Percentiles rank a stretch among this genome's conserved stretches.
Conservation (phyloP, 192 early-diverging fungal genomes). For the Lunasporangiospora selenospora region DNA sequence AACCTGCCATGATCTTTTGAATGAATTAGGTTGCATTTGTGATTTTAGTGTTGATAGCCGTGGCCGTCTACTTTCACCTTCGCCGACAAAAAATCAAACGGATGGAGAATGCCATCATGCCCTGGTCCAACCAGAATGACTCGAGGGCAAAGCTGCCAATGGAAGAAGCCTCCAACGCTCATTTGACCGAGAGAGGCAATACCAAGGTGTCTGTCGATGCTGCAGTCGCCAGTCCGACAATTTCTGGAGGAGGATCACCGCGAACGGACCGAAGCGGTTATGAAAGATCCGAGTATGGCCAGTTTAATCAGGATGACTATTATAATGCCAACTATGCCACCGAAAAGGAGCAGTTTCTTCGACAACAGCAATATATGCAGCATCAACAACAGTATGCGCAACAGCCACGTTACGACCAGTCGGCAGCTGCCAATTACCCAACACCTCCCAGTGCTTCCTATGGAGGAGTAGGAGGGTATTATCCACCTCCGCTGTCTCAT, state of each 20-base stretch:
- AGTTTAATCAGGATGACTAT: conserved; percentile 21
- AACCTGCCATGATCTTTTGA: too few relatives aligned
- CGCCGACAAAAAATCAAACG: conserved; percentile 12
- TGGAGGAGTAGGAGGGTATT: conserved; percentile 7
- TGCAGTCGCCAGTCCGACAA: conserved; percentile 2
- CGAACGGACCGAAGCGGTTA: conserved; percentile 8
- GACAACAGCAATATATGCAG: not conserved
- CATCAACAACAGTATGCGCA: too few relatives aligned
- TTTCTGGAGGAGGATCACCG: conserved; percentile 1
- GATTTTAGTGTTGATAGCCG: too few relatives aligned
- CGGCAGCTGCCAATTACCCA: conserved; percentile 15
- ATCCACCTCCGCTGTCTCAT: conserved; percentile 17
- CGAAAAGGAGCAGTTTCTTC: not conserved
- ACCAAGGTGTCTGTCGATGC: conserved; percentile 15
- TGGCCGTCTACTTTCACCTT: too few relatives aligned
- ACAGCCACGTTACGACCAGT: too few relatives aligned
- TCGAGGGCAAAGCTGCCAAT: too few relatives aligned
- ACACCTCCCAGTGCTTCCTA: too few relatives aligned
- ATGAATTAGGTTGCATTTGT: conserved; percentile 11
- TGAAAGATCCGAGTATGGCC: not conserved
- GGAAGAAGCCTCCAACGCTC: too few relatives aligned
- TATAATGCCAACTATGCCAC: conserved; percentile 34
- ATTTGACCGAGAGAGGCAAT: too few relatives aligned
- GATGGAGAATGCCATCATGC: conserved; percentile 37
- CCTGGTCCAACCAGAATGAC: conserved; percentile 21